Evolutionary conservation across 2,329 filamentous ascomycete species (phyloP), one percentile per base, ranked within the genome.

Genomic region (Dothistroma pini): DNA sequence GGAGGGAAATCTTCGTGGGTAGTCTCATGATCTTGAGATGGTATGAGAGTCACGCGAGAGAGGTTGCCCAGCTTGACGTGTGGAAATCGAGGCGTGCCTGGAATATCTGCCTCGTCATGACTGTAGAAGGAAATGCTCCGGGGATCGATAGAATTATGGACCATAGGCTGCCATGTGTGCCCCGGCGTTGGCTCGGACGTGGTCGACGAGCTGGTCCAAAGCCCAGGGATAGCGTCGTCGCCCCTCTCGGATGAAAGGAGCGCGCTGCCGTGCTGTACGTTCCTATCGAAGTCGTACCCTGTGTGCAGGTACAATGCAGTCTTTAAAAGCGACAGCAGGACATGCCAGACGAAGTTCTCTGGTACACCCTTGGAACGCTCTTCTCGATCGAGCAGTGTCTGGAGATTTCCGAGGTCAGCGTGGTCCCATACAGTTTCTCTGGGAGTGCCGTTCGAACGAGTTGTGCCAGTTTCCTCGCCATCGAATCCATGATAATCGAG

Each of bases 61-160:
- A 61, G 58, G 41, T 61, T 60, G 31, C 63, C 58, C 2, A 65
- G 54, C 54, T 65, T 65, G 14, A 65, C 38, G 14, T 32, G 48
- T 14, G 58, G 60, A n/a, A 19, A 53, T n/a, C 16, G 25, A 12
- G 25, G 25, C n/a, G 10, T 35, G 4, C 16, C 51, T 31, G 25
- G 25, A n/a, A 14, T 21, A 14, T 59, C 56, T 14, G 19, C 21
- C 5, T 48, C 41, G 21, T 51, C 52, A 5, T 57, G 59, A 22
- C 48, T 35, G 19, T 41, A 57, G 34, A 65, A 52, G 52, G 54
- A 75, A 47, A 77, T 70, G 55, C 74, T 76, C 35, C 64, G 64
- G 8, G 73, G 72, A 52, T 71, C 74, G 50, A 78, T 72, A 55
- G 75, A 72, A 60, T 77, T 78, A 61, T 77, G 74, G 10, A 74